Evolutionary conservation across 441 rosid genomes (phyloP), one percentile per base, ranked within the genome.

Genomic region (Populus tomentosa): DNA sequence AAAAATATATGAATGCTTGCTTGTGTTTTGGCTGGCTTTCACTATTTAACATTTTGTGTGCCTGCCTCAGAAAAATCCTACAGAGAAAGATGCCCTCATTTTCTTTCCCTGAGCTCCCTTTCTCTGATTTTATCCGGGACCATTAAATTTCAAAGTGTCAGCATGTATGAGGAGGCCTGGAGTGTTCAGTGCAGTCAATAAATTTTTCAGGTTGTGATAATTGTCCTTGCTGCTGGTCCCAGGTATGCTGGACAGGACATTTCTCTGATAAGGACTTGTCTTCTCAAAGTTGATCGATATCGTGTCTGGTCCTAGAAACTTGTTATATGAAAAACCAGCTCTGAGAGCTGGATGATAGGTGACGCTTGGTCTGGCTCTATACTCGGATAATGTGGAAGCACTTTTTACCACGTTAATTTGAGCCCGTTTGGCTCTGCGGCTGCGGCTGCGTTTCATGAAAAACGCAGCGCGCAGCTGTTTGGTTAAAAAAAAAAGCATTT

Each of bases 161-260:
- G 32, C 32, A 30, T 30, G 32, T 30, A 30, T 30, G 32, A 30
- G 11, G 70, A 67, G 67, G 72, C 73, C 65, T 13, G 8, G 68
- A 26, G 35, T n/a, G 77, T 23, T 10, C 33, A 67, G 63, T 67
- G 72, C 59, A 13, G 67, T 79, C 64, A 62, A 63, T 40, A 3
- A 71, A 66, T 67, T 36, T 53, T 79, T 70, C 61, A 33, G 46
- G 75, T 20, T 36, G 28, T 77, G 23, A 73, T 28, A 65, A 73
- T 21, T 69, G 80, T 65, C 14, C 1, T 1, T 63, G 78, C 32
- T 6, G 71, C 67, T 80, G 81, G 80, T 78, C 78, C 85, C 77
- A 16, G 32, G 32, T 30, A 30, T 30, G 32, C 32, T 30, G 32
- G 61, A 53, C n/a, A 53, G 18, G 69, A 30, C 50, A 0, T 5